Base-by-base conservation (phyloP, 164 flowering plant genomes). In the Vitis amurensis region DNA sequence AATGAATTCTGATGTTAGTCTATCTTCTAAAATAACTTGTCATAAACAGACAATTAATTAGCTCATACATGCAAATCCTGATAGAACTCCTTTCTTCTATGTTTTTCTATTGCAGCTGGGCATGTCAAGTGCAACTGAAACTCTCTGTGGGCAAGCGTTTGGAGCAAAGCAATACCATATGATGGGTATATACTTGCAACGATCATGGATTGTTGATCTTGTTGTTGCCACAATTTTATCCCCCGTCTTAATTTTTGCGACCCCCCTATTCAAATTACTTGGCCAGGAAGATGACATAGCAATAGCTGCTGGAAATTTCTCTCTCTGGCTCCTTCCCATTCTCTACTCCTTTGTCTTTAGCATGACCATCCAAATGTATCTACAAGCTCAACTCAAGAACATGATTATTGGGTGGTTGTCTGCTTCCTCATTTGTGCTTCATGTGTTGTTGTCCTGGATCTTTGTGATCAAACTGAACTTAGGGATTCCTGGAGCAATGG, bases 61-160 rank as follows among this genome's bases (percentile, higher is more conserved):
- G 44, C 44, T 6, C 44, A 23, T 37, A 3, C 7, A 0, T 37
- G 2, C 44, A 3, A 3, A 37, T 37, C 44, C 0, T 37, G 6
- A 37, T 37, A 3, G 4, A 37, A 6, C 44, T 23, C 27, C 27
- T 23, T 3, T 37, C 7, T 37, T 37, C 44, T 6, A 37, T 10
- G 8, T 8, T 23, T 23, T 37, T 37, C 4, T 37, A 37, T n/a
- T 8, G 44, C 47, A 79, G 79, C 9, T 69, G n/a, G 82, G 82
- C 14, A 76, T 79, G 82, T 71, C 82, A 14, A 76, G 79, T 63
- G 82, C 82, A 1, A 64, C 77, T 0, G 80, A 79, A 47, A 79
- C 82, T 5, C 50, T 79, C 13, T 79, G 79, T 48, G 82, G 79
- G 13, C 82, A 79, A 71, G 82, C 82, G 55, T 79, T 67, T 61